Evolutionary conservation across 192 early-diverging fungal species (phyloP), one percentile per base, ranked within the genome.

Genomic region (Podila clonocystis): DNA sequence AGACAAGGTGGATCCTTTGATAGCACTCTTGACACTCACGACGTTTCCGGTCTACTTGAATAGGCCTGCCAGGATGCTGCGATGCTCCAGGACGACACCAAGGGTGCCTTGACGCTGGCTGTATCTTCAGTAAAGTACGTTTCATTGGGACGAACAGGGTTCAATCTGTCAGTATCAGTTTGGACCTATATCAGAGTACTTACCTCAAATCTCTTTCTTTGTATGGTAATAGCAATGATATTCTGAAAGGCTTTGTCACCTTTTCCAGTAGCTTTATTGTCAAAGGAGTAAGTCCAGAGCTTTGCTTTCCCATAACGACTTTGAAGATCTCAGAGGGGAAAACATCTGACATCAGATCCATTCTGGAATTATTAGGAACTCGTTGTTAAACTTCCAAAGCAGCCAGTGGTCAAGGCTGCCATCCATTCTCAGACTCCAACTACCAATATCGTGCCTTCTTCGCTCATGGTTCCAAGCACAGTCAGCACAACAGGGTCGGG

Each of bases 31-130:
- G 59, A 36, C 3, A 8, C 62, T 45, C 62, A 19, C 20, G 2
- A 5, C 33, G 9, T 29, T 45, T 63, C 1, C 22, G 41, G 0
- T 38, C 34, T 1, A 15, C 62, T 5, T 61, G 15, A 33, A 17
- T 73, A 80, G 77, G 70, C 77, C 9, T 80, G 77, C 72, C 77
- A 73, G 50, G 77, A 73, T 29, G 70, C 77, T 26, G 66, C 67
- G 3, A 72, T 62, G 19, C 45, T 80, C 24, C 77, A 80, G 50
- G 77, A 80, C 61, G 77, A 80, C 65, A 59, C 71, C 50, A 80
- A 63, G 24, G 77, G 77, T 28, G 77, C 77, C 0, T 36, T 73
- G 58, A 80, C 77, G 4, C 66, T 80, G 2, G 77, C 70, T 0
- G 73, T 80, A 0, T 80, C 77, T 26, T 72, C 71, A 15, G 26